Evolutionary conservation across 2,329 filamentous ascomycete species (phyloP).

Genomic region (Aureobasidium namibiae): DNA sequence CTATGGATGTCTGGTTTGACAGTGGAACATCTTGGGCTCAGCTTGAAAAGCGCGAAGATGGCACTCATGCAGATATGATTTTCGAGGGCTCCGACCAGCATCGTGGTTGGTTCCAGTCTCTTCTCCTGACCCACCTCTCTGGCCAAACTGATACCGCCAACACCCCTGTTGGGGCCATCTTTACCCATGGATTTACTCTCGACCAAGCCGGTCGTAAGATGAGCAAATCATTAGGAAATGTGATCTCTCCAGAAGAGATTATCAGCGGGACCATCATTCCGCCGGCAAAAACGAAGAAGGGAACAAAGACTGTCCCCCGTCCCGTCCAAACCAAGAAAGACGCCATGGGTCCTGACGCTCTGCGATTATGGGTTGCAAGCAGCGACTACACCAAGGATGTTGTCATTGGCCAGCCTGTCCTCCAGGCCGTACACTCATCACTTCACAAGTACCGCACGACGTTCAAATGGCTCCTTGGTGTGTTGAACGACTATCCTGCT

Average conservation of each 20-base stretch:
- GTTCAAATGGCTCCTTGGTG: conserved; percentile 80
- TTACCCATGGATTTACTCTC: conserved; percentile 92
- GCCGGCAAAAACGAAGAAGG: conserved; percentile 46
- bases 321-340: conserved; percentile 18
- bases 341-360: conserved; percentile 68
- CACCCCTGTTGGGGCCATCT: conserved; percentile 78
- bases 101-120: conserved; percentile 97
- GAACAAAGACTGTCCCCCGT: conserved; percentile 1
- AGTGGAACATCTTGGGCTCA: conserved; percentile 87
- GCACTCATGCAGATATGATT: conserved; percentile 68
- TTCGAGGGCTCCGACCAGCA: conserved; percentile 94
- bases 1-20: conserved; percentile 99
- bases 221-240: conserved; percentile 94
- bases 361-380: conserved; percentile 85
- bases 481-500: conserved; percentile 37
- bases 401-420: conserved; percentile 66
- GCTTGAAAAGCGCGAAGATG: conserved; percentile 30
- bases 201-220: conserved; percentile 91
- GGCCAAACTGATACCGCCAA: conserved; percentile 39
- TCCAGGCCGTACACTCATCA: conserved; percentile 66
- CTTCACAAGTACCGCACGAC: conserved; percentile 84
- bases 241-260: conserved; percentile 70
- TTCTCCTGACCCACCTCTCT: conserved; percentile 77
- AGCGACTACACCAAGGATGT: conserved; percentile 89
- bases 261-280: conserved; percentile 75